Evolutionary conservation across 2,329 filamentous ascomycete genomes (phyloP), one percentile per base, ranked within the genome.

Genomic region (Microsporum audouinii): DNA sequence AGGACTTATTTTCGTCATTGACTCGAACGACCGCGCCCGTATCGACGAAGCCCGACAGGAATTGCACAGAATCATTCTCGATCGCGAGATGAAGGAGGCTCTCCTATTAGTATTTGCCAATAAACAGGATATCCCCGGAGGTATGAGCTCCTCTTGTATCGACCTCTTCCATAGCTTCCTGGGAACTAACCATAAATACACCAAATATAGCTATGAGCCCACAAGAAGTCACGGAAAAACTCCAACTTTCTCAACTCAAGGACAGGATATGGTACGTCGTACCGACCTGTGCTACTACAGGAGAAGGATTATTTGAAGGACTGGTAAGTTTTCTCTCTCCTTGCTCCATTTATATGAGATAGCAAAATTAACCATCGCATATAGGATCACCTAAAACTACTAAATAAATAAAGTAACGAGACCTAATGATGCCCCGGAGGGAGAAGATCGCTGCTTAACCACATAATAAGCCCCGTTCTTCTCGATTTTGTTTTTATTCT

Each of bases 1-100:
- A 80, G 94, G 91, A 71, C 84, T 99, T 70, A 96, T 99, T 79
- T 99, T 97, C 80, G 94, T 99, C 68, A 90, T 99, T 71, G 94
- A 99, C 79, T 95, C 89, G 65, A 94, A 89, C 71, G 94, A 97
- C 77, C 88, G 87, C 66, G 86, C 84, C 68, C 88, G 94, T 73
- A 90, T 99, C 76, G 89, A 94, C 61, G 94, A 97, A 79, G 94
- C 94, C 61, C 84, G 87, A 69, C 88, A 90, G 74, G 94, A 99
- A 76, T 81, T 99, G 66, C 91, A 96, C 79, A 88, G 92, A 72
- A 97, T 97, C 78, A 90, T 97, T 78, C 94, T 95, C 76, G 94
- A 97, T 75, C 87, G 92, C 66, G 94, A 99, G 82, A 92, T 97
- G 85, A 91, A 94, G 79, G 92, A 97, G 72, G 91, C 91, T 64